A percentile compares a stretch with the other conserved stretches of the same genome.
Evolutionary conservation across 2,329 filamentous ascomycete genomes (phyloP).

Genomic region (Epichloe baconii): DNA sequence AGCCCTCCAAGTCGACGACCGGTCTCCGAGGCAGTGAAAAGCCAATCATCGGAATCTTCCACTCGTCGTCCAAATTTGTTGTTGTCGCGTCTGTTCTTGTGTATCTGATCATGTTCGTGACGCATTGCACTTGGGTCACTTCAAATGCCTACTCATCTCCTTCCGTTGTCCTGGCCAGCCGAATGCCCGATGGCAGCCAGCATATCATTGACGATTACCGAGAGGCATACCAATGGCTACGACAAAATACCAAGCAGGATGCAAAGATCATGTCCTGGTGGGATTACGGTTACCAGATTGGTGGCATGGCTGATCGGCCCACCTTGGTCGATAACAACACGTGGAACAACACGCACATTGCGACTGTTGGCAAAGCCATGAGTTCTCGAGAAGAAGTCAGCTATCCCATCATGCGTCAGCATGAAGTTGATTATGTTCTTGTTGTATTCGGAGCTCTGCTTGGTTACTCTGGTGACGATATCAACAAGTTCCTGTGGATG

Average conservation of each 20-base stretch:
- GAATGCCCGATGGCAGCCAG: slow-evolving; percentile 84
- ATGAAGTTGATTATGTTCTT: slow-evolving; percentile 97
- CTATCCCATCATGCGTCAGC: slow-evolving; percentile 95
- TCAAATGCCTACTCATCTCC: slow-evolving; percentile 98
- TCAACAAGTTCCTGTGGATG: slow-evolving; percentile 99
- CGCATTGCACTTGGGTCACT: slow-evolving; percentile 98
- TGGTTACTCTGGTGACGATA: slow-evolving; percentile 95
- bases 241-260: slow-evolving; percentile 88
- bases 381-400: slow-evolving; percentile 94
- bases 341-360: slow-evolving; percentile 99
- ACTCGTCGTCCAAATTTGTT: slow-evolving; percentile 62
- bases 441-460: slow-evolving; percentile 92
- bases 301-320: slow-evolving; percentile 95
- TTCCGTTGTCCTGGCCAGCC: slow-evolving; percentile 88
- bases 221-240: slow-evolving; percentile 98
- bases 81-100: slow-evolving; percentile 59
- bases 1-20: slow-evolving; percentile 29
- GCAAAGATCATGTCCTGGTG: slow-evolving; percentile 99
- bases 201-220: slow-evolving; percentile 99
- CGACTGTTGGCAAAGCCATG: slow-evolving; percentile 98
- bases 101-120: slow-evolving; percentile 85
- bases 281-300: slow-evolving; percentile 99
- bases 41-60: slow-evolving; percentile 75
- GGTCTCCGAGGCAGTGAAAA: slow-evolving; percentile 58
- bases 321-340: slow-evolving; percentile 99